Evolutionary conservation across 495 filamentous ascomycete species (phyloP).

Genomic region (Lepraria neglecta): DNA sequence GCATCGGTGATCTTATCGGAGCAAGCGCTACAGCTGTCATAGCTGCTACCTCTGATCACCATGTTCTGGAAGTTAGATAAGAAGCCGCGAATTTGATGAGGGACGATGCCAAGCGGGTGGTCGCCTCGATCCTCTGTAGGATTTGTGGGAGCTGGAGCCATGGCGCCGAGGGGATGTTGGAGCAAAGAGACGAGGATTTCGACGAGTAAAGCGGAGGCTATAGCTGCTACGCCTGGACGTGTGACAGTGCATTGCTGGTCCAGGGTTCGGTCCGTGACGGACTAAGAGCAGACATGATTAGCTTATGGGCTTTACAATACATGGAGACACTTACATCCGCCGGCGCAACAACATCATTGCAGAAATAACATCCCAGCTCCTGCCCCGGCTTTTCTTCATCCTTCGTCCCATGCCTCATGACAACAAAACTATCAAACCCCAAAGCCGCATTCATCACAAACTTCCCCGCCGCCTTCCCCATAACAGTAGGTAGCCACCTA

Average conservation of each 20-base stretch:
- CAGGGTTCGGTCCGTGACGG: conserved; percentile 84
- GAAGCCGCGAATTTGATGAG: conserved; percentile 90
- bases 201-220: conserved; percentile 87
- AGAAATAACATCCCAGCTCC: conserved; percentile 93
- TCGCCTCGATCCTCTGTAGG: conserved; percentile 50
- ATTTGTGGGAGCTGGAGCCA: conserved; percentile 47
- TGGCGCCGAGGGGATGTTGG: conserved; percentile 68
- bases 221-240: conserved; percentile 81
- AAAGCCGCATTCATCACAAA: conserved; percentile 94
- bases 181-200: conserved; percentile 82
- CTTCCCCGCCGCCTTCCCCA: conserved; percentile 88
- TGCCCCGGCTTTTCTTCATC: conserved; percentile 32
- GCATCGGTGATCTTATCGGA: conserved; percentile 65
- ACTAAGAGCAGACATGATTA: conserved; percentile 52
- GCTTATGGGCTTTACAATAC: conserved; percentile 22
- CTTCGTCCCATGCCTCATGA: conserved; percentile 83
- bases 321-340: conserved; percentile 64
- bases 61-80: conserved; percentile 81
- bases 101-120: conserved; percentile 80
- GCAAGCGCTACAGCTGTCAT: conserved; percentile 89
- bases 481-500: conserved; percentile 93
- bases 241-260: conserved; percentile 99
- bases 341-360: conserved; percentile 94
- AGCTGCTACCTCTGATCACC: conserved; percentile 70
- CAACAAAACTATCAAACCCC: conserved; percentile 93